Conservation (phyloP, 768 basidiomycete genomes). For the Mrakia hoshinonis region DNA sequence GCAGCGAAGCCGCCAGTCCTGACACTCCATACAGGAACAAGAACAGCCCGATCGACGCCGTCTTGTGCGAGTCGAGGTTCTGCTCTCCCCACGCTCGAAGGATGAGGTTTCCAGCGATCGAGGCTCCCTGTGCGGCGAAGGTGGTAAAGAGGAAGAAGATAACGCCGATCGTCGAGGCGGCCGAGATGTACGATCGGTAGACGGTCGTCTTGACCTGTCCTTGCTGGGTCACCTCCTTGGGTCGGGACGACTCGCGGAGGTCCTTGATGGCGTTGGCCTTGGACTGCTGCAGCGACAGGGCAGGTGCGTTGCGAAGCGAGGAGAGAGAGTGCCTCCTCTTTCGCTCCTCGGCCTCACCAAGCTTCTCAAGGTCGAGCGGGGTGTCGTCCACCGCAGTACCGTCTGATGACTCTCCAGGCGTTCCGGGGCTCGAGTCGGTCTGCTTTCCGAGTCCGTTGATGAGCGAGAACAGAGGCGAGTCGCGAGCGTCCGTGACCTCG, state of each 20-base stretch:
- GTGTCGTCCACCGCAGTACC: slow-evolving; percentile 32
- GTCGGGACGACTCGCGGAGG: slow-evolving; percentile 40
- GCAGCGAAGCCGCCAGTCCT: slow-evolving; percentile 52
- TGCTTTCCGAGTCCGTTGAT: slow-evolving; percentile 45
- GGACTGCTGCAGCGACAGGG: slow-evolving; percentile 36
- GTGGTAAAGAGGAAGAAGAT: slow-evolving; percentile 51
- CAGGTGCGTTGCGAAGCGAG: neutral
- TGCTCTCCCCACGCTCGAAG: slow-evolving; percentile 73
- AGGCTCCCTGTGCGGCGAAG: slow-evolving; percentile 51
- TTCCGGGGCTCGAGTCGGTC: slow-evolving; percentile 30
- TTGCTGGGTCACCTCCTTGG: slow-evolving; percentile 58
- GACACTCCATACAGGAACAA: slow-evolving; percentile 60
- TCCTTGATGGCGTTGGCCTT: slow-evolving; percentile 40
- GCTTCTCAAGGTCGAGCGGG: slow-evolving; percentile 27
- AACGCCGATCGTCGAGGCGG: slow-evolving; percentile 68
- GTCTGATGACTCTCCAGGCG: slow-evolving; percentile 29
- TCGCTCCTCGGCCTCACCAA: slow-evolving; percentile 34
- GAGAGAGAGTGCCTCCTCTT: slow-evolving; percentile 5
- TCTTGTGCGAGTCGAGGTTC: slow-evolving; percentile 57
- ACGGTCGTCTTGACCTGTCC: slow-evolving; percentile 70
- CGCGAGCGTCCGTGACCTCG: slow-evolving; percentile 48
- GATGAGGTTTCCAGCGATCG: slow-evolving; percentile 48
- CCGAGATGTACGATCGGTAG: slow-evolving; percentile 67
- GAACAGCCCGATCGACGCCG: slow-evolving; percentile 43
- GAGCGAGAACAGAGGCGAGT: slow-evolving; percentile 63